A percentile compares a stretch with the other conserved stretches of the same genome.
Evolutionary conservation across 2,329 filamentous ascomycete genomes (phyloP).

Genomic region (Talaromyces islandicus): DNA sequence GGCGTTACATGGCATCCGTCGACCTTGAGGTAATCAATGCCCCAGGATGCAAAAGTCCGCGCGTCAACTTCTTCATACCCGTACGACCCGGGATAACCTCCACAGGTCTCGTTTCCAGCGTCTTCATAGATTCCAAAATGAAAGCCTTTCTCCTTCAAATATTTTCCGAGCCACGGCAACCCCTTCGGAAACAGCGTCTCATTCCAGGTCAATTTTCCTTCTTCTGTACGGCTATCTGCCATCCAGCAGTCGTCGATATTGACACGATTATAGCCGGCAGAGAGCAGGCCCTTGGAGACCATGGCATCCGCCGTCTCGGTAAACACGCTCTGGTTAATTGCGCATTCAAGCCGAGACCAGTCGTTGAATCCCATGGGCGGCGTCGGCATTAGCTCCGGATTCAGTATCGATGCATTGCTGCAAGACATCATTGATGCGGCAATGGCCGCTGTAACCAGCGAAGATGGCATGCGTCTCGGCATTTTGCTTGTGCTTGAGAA

Average conservation of each 20-base stretch:
- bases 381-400: conserved; percentile 23
- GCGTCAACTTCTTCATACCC: conserved; percentile 39
- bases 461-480: not conserved
- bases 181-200: conserved; percentile 38
- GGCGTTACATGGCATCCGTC: conserved; percentile 37
- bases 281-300: conserved; percentile 35
- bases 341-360: conserved; percentile 45
- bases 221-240: conserved; percentile 24
- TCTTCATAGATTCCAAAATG: conserved; percentile 45
- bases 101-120: conserved; percentile 40
- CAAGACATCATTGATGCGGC: conserved; percentile 4
- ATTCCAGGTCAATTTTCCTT: conserved; percentile 39
- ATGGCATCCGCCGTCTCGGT: conserved; percentile 44
- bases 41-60: conserved; percentile 32
- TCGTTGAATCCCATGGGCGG: conserved; percentile 51
- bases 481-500: not conserved
- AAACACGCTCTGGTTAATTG: conserved; percentile 46
- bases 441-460: not conserved
- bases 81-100: conserved; percentile 38
- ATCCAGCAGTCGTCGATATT: conserved; percentile 47
- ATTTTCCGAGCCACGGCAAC: conserved; percentile 36
- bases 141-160: conserved; percentile 35
- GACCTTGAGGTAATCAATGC: conserved; percentile 46
- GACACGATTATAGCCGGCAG: conserved; percentile 33
- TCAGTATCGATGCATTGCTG: conserved; percentile 15